Percentiles rank a stretch among this genome's conserved stretches.
phyloP scores from a whole-genome alignment of 495 filamentous ascomycete genomes.

The Neurospora sp. region DNA sequence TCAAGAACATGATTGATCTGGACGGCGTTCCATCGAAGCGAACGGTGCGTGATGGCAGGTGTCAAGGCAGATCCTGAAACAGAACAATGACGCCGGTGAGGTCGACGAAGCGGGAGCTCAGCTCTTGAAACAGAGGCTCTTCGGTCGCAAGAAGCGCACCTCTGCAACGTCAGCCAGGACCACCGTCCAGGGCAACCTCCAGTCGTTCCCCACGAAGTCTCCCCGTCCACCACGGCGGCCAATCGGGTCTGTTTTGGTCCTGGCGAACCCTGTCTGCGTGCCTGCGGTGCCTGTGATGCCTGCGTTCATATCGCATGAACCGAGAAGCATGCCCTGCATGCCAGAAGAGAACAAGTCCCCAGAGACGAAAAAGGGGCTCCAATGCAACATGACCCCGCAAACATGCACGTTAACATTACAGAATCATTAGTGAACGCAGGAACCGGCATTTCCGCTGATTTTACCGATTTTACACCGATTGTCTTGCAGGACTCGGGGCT shows the following conservation, averaged over 20 bases:
- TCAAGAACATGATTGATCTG: conserved; percentile 4
- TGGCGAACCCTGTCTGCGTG: not conserved
- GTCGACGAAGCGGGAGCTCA: not conserved
- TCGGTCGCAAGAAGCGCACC: conserved; percentile 1
- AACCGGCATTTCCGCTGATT: not conserved
- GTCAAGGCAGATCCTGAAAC: conserved; percentile 15
- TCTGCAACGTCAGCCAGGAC: not conserved
- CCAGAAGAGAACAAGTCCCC: not conserved
- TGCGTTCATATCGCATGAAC: not conserved
- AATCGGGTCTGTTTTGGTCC: not conserved
- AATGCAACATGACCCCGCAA: not conserved
- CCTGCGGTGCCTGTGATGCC: not conserved
- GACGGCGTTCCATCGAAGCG: not conserved
- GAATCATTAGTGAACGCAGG: not conserved
- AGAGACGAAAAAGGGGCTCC: not conserved
- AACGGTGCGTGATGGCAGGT: not conserved
- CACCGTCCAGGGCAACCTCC: not conserved
- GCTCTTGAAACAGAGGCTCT: not conserved
- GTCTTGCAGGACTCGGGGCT: not conserved
- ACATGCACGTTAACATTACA: not conserved
- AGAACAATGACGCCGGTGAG: not conserved
- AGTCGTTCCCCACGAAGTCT: not conserved
- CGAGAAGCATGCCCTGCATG: not conserved
- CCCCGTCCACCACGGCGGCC: not conserved
- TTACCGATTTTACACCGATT: not conserved